Evolutionary conservation across 2,329 filamentous ascomycete genomes (phyloP).

Genomic region (Pestalotiopsis sp.): DNA sequence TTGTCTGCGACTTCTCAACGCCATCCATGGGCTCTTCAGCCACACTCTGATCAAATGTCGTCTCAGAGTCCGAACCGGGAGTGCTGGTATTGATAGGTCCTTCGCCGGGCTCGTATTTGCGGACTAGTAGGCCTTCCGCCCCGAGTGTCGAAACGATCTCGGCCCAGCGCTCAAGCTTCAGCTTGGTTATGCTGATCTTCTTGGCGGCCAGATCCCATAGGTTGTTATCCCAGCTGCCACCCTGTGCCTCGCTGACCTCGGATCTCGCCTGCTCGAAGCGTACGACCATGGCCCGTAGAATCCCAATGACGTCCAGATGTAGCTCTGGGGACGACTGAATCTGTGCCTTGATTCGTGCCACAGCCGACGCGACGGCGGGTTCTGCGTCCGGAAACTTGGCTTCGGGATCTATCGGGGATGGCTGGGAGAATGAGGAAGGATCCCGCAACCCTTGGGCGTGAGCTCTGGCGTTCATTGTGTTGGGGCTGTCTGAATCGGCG

Average conservation of each 20-base stretch:
- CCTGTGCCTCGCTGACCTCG: slow-evolving; percentile 23
- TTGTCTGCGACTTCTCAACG: slow-evolving; percentile 5
- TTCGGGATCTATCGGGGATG: slow-evolving; percentile 2
- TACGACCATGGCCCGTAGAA: slow-evolving; percentile 41
- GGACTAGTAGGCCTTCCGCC: slow-evolving; percentile 27
- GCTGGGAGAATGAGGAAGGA: neutral
- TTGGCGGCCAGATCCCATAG: slow-evolving; percentile 50
- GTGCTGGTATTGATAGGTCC: slow-evolving; percentile 1
- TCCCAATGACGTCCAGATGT: slow-evolving; percentile 44
- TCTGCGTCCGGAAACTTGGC: slow-evolving; percentile 19
- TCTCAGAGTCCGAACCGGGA: neutral
- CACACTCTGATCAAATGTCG: neutral
- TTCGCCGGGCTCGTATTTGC: slow-evolving; percentile 5
- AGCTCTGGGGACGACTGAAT: slow-evolving; percentile 46
- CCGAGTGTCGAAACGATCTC: slow-evolving; percentile 40
- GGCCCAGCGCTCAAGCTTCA: slow-evolving; percentile 49
- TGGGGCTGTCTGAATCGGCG: neutral
- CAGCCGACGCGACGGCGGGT: slow-evolving; percentile 36
- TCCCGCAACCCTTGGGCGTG: slow-evolving; percentile 6
- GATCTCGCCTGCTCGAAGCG: slow-evolving; percentile 44
- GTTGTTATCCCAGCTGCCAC: slow-evolving; percentile 41
- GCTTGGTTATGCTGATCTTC: slow-evolving; percentile 47
- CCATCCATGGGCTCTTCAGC: slow-evolving; percentile 15
- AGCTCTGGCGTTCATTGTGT: slow-evolving; percentile 7
- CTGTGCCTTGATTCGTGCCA: slow-evolving; percentile 41